phyloP scores from a whole-genome alignment of 2,329 filamentous ascomycete genomes.

The Ceratocystis huliohia region DNA sequence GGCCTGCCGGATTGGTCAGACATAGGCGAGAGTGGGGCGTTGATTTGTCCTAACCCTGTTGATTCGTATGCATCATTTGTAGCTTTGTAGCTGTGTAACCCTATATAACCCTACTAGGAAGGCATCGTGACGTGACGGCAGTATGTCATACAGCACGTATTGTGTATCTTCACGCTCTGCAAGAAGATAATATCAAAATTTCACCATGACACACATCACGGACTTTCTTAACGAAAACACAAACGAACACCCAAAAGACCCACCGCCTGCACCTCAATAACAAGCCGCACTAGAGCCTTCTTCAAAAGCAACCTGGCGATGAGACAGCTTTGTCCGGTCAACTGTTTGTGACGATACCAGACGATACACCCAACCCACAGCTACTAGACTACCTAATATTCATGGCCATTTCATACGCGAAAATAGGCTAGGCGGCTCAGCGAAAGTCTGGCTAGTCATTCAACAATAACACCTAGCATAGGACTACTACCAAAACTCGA shows the following conservation, averaged over 20 bases:
- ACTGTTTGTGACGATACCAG: no score
- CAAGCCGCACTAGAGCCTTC: no score
- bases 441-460: not conserved
- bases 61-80: not conserved
- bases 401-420: not conserved
- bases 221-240: no score
- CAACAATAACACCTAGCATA: not conserved
- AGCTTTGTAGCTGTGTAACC: not conserved
- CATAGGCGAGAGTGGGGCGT: not conserved
- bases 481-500: not conserved
- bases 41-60: not conserved
- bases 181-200: not conserved
- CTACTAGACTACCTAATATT: no score
- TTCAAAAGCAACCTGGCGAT: no score
- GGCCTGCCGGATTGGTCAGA: not conserved
- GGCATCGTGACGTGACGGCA: not conserved
- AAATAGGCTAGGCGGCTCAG: not conserved
- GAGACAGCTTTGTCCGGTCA: no score
- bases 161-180: not conserved
- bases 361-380: no score
- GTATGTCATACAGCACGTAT: no score
- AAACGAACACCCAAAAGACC: no score
- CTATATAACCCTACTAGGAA: not conserved
- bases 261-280: no score
- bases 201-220: not conserved